Evolutionary conservation across 2,329 filamentous ascomycete genomes (phyloP).

Genomic region (Phaeophleospora eucalypticola): DNA sequence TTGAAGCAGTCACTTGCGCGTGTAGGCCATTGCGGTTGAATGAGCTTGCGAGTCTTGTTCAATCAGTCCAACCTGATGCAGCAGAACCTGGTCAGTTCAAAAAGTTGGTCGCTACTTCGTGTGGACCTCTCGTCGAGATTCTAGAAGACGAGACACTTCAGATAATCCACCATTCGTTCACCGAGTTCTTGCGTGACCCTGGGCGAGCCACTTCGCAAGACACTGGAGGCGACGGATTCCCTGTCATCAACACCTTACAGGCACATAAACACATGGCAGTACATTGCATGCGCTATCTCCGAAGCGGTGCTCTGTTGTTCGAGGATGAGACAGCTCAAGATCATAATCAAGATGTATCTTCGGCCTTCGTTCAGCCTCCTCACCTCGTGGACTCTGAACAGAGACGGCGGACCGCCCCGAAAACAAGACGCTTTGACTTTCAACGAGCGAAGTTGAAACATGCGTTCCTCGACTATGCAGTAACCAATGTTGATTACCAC

Average conservation of each 20-base stretch:
- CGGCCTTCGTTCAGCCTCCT: neutral
- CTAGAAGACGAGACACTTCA: neutral
- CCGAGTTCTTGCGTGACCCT: neutral
- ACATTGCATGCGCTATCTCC: neutral
- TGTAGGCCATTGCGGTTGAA: neutral
- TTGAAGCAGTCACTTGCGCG: neutral
- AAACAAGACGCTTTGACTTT: neutral
- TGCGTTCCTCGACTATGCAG: neutral
- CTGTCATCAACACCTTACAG: neutral
- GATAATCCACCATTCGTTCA: neutral
- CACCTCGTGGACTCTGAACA: neutral
- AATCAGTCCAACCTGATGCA: neutral
- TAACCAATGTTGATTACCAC: neutral
- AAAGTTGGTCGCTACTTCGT: neutral
- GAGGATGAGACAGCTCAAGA: neutral
- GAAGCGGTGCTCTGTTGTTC: neutral
- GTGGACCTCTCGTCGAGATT: neutral
- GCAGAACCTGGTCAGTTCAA: neutral
- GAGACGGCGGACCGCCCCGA: neutral
- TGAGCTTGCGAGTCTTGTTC: neutral
- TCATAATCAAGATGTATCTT: neutral
- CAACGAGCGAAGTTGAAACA: neutral
- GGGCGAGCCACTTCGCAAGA: neutral
- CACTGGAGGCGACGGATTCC: neutral
- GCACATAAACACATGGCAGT: neutral